Evolutionary conservation across 148 eudicot species (phyloP).

Genomic region (Dysphania ambrosioides): DNA sequence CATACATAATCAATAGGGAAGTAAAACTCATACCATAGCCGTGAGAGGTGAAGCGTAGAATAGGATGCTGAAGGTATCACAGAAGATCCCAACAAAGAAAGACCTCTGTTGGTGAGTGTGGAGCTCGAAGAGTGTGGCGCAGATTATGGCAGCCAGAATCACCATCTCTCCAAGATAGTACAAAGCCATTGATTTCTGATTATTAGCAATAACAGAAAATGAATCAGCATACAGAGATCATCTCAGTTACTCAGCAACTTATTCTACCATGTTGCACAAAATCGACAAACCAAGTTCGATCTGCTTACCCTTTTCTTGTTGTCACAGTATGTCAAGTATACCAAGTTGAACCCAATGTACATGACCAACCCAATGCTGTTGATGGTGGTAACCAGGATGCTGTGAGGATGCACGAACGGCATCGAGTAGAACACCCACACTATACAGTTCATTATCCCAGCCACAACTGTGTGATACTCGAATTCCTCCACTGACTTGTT

Average conservation of each 20-base stretch:
- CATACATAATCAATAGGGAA: not conserved
- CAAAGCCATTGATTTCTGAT: constrained; percentile 25
- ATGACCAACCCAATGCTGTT: constrained; percentile 48
- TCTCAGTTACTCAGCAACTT: too few species aligned
- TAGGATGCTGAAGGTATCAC: constrained; percentile 45
- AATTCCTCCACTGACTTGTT: constrained; percentile 57
- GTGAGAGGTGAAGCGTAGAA: constrained; percentile 63
- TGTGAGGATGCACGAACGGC: constrained; percentile 62
- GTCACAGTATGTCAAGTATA: constrained; percentile 45
- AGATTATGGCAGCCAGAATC: constrained; percentile 23
- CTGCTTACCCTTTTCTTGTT: constrained; percentile 41
- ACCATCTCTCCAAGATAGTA: constrained; percentile 31
- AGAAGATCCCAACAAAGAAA: constrained; percentile 44
- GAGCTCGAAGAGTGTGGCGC: constrained; percentile 27
- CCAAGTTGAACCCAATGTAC: constrained; percentile 32
- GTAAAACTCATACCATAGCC: constrained; percentile 45
- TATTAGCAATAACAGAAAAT: not conserved
- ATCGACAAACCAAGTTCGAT: too few species aligned
- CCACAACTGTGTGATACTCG: constrained; percentile 54
- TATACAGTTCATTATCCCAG: constrained; percentile 50
- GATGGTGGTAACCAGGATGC: constrained; percentile 55
- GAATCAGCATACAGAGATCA: too few species aligned
- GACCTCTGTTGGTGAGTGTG: constrained; percentile 41
- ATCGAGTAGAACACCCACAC: constrained; percentile 62
- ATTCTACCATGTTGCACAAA: too few species aligned